Base-by-base conservation (phyloP, 148 eudicot species). In the Vaccinium myrtillus region DNA sequence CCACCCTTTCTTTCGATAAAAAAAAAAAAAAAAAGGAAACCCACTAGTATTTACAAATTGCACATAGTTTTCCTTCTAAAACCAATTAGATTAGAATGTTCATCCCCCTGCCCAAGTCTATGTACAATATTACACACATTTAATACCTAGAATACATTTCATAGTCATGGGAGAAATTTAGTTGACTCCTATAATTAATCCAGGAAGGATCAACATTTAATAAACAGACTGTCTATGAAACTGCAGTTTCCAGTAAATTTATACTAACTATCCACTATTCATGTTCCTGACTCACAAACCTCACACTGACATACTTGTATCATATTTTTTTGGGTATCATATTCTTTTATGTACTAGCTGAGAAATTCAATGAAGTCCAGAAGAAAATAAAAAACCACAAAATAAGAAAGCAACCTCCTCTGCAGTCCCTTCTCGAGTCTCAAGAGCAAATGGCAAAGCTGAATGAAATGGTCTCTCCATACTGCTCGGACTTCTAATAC, bases 401-500 rank as follows among this genome's bases (percentile, higher is more conserved):
- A 27, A 50, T 25, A 21, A 56, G 23, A 77, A 84, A 83, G n/a
- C 63, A 87, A 97, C 99, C 99, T 90, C 95, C 90, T 97, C 99
- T 79, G 93, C 88, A 83, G 96, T 93, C 87, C 99, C 99, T 88
- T 94, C 98, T 23, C 85, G 94, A 50, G 67, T 88, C 88, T 90
- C 99, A 75, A 97, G 92, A 86, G 99, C 91, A 75, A 76, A 84
- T 51, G 91, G 86, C 87, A 97, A 86, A 83, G 94, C 92, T 79
- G 88, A 90, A 78, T 87, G 86, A 81, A 91, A 89, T 15, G 93
- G 86, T 83, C 87, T 90, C 86, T 91, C 93, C 2, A 84, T 84
- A 88, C 85, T 78, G 84, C 75, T 80, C 70, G 92, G 71, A 82
- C 89, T 88, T 88, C 89, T 90, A 82, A 91, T 90, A 77, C 82